These are phyloP conservation scores for Neopestalotiopsis sp. DNA, from an alignment of 2,329 filamentous ascomycete genomes.

Conservation along the genomic window DNA sequence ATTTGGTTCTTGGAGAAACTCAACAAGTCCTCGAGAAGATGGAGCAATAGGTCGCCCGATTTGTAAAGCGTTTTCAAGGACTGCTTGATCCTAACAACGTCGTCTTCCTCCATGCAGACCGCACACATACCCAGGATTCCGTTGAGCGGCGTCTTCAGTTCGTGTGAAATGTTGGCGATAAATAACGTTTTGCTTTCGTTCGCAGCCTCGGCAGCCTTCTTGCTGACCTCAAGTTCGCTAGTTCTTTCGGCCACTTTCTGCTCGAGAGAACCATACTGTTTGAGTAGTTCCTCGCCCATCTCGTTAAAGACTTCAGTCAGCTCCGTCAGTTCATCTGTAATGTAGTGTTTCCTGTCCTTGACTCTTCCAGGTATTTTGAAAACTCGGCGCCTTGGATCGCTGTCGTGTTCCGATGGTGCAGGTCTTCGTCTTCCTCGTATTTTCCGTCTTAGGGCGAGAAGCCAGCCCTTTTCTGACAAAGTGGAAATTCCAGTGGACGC, in stretches of 20 bases:
- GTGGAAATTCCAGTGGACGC: slow-evolving; percentile 27
- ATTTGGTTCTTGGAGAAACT: slow-evolving; percentile 97
- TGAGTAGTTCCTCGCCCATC: slow-evolving; percentile 88
- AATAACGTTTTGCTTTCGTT: slow-evolving; percentile 98
- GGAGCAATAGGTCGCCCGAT: slow-evolving; percentile 81
- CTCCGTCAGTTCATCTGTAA: slow-evolving; percentile 87
- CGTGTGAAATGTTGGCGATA: slow-evolving; percentile 88
- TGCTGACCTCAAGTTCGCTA: slow-evolving; percentile 83
- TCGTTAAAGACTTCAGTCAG: slow-evolving; percentile 87
- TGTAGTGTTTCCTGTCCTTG: slow-evolving; percentile 71
- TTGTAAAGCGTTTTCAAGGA: slow-evolving; percentile 89
- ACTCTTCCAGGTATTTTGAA: slow-evolving; percentile 90
- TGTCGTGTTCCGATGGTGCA: slow-evolving; percentile 37
- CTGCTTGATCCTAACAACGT: slow-evolving; percentile 77
- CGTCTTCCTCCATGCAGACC: slow-evolving; percentile 90
- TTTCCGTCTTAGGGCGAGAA: slow-evolving; percentile 42
- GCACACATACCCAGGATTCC: slow-evolving; percentile 95
- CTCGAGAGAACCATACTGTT: slow-evolving; percentile 85
- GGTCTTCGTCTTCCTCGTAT: slow-evolving; percentile 38
- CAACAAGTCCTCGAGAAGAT: slow-evolving; percentile 85
- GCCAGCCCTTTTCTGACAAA: slow-evolving; percentile 49
- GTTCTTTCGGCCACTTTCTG: slow-evolving; percentile 85
- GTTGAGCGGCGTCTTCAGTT: slow-evolving; percentile 93
- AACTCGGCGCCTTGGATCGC: slow-evolving; percentile 52
- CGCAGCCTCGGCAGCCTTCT: slow-evolving; percentile 90